Base-by-base conservation (phyloP, 75 land plant species). In the Chamaecyparis obtusa region DNA sequence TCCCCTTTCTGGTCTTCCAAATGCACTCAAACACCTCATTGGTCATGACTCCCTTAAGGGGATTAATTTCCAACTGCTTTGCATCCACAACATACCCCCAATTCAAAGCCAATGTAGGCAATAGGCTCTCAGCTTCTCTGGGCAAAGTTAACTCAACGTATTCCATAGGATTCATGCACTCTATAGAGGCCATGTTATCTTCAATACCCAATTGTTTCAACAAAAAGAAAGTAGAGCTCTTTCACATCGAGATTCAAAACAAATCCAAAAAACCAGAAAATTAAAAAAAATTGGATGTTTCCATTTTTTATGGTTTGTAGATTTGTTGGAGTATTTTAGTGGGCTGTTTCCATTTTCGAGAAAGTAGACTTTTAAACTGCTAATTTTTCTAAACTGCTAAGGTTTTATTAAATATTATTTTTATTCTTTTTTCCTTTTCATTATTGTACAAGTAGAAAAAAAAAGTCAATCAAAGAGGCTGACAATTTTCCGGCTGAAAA, bases 11-110 rank as follows among this genome's bases (percentile, higher is more conserved):
- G 33, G 92, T 71, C 44, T 87, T 88, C 99, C 99, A 98, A 46
- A 83, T 92, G 49, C 98, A 94, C 88, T 96, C 90, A 82, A 87
- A 96, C 48, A 98, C 98, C 86, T 95, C 91, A 54, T 98, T 98
- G 5, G 99, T 98, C 99, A 98, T 96, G 43, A 98, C 99, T 7
- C 99, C 99, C 83, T 91, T 96, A 21, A 98, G 90, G 27, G 89
- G 95, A 1, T 84, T 89, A 67, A 95, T 91, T 77, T 87, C 84
- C 87, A 96, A 82, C 2, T 88, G 71, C 55, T 87, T 86, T 33
- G 89, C 91, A 46, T 93, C 95, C 83, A 84, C 75, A 37, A 94
- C 92, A 74, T 95, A 96, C 5, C 86, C 87, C 98, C 98, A 98
- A 3, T 89, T 78, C 56, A 89, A 84, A 7, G 99, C 99, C 87